Conservation (phyloP, 768 basidiomycete species). For the Dacryopinax spathularia region DNA sequence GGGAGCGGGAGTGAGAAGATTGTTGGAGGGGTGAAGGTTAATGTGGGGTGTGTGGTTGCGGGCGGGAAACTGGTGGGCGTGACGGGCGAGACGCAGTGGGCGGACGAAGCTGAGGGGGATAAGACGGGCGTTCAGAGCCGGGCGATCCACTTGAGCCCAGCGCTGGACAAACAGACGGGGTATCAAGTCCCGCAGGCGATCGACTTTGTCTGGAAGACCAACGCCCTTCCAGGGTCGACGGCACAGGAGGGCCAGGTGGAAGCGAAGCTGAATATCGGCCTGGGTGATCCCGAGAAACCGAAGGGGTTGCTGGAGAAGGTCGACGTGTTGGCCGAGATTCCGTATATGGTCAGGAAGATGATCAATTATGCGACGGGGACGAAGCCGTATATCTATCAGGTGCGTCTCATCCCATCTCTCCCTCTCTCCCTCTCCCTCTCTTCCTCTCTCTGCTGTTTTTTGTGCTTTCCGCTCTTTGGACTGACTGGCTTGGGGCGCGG, state of each 20-base stretch:
- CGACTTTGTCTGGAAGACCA: slow-evolving; percentile 63
- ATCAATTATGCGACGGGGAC: slow-evolving; percentile 87
- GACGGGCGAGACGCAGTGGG: slow-evolving; percentile 68
- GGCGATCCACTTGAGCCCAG: slow-evolving; percentile 45
- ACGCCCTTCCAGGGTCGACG: slow-evolving; percentile 24
- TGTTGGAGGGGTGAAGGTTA: slow-evolving; percentile 62
- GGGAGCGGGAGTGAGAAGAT: slow-evolving; percentile 74
- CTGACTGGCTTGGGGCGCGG: background rate
- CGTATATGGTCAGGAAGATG: slow-evolving; percentile 78
- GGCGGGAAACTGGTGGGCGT: slow-evolving; percentile 61
- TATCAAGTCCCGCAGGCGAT: slow-evolving; percentile 61
- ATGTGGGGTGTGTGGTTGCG: slow-evolving; percentile 71
- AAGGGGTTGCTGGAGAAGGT: slow-evolving; percentile 82
- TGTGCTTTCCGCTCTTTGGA: background rate
- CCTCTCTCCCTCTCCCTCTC: slow-evolving; percentile 1
- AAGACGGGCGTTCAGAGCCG: slow-evolving; percentile 44
- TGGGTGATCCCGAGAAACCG: slow-evolving; percentile 44
- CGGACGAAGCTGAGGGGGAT: slow-evolving; percentile 38
- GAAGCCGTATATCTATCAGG: slow-evolving; percentile 91
- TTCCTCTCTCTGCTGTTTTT: background rate
- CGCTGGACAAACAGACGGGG: slow-evolving; percentile 62
- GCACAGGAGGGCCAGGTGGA: slow-evolving; percentile 35
- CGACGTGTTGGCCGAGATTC: slow-evolving; percentile 89
- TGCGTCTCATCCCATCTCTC: slow-evolving; percentile 23
- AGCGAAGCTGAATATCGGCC: slow-evolving; percentile 41